phyloP scores from a whole-genome alignment of 2,329 filamentous ascomycete genomes.

The Paramyrothecium sp. region DNA sequence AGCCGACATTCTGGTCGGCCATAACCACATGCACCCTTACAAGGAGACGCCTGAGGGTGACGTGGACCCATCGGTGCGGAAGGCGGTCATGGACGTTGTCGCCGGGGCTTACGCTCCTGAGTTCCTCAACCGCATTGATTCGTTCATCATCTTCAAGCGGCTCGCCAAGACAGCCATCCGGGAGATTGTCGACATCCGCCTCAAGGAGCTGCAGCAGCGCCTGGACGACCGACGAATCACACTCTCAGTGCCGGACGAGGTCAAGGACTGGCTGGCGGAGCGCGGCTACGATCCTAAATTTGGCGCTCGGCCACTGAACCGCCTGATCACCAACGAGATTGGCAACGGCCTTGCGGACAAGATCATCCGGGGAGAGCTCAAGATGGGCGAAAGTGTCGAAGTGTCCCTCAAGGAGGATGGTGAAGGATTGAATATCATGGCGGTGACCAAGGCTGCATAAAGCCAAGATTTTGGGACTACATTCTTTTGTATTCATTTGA shows the following conservation, averaged over 20 bases:
- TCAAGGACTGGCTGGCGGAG: slow-evolving; percentile 84
- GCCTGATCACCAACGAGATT: slow-evolving; percentile 87
- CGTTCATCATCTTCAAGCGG: slow-evolving; percentile 94
- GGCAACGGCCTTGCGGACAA: slow-evolving; percentile 85
- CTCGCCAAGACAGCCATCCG: slow-evolving; percentile 75
- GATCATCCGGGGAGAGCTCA: slow-evolving; percentile 84
- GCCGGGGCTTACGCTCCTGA: slow-evolving; percentile 76
- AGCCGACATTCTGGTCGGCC: slow-evolving; percentile 83
- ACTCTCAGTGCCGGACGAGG: slow-evolving; percentile 67
- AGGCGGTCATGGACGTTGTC: slow-evolving; percentile 87
- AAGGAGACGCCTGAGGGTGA: slow-evolving; percentile 63
- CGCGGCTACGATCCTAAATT: slow-evolving; percentile 89
- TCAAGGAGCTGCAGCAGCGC: slow-evolving; percentile 78
- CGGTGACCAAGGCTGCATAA: slow-evolving; percentile 15
- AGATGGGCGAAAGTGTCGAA: slow-evolving; percentile 69
- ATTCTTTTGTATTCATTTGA: slow-evolving; percentile 8
- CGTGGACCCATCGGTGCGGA: slow-evolving; percentile 70
- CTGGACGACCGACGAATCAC: slow-evolving; percentile 83
- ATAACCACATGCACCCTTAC: slow-evolving; percentile 63
- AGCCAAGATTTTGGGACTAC: slow-evolving; percentile 8
- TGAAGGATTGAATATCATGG: slow-evolving; percentile 52
- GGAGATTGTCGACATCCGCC: slow-evolving; percentile 90
- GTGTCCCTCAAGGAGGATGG: slow-evolving; percentile 67
- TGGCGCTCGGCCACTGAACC: slow-evolving; percentile 86
- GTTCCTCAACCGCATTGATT: slow-evolving; percentile 94